These are phyloP conservation scores for Thalassiosira profunda DNA, from an alignment of 108 stramenopile species.

Conservation along the genomic window DNA sequence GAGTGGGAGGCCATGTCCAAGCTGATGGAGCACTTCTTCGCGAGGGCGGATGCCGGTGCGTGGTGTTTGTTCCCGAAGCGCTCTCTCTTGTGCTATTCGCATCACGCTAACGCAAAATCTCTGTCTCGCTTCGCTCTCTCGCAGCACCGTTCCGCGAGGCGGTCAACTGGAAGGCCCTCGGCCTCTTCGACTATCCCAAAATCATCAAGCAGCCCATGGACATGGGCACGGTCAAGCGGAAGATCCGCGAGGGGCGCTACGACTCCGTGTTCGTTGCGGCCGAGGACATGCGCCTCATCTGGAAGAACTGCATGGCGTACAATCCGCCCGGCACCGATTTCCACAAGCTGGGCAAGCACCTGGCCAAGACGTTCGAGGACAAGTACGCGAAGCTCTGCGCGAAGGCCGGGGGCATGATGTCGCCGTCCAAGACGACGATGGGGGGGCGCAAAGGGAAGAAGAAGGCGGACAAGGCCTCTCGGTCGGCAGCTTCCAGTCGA, in stretches of 20 bases:
- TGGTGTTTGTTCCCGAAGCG: too few species aligned
- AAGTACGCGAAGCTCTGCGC: constrained; percentile 56
- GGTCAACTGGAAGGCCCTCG: constrained; percentile 93
- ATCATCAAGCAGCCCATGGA: constrained; percentile 96
- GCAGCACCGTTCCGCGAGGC: constrained; percentile 95
- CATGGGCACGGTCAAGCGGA: constrained; percentile 89
- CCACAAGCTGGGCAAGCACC: constrained; percentile 65
- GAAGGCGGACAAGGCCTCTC: too few species aligned
- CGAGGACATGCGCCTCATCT: constrained; percentile 92
- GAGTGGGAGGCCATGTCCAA: too few species aligned
- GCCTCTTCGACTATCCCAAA: constrained; percentile 93
- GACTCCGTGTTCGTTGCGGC: constrained; percentile 72
- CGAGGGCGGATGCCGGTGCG: too few species aligned
- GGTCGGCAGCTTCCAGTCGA: constrained; percentile 17
- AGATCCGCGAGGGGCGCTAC: constrained; percentile 79
- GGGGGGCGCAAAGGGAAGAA: too few species aligned
- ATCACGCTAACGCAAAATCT: too few species aligned
- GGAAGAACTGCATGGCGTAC: constrained; percentile 96
- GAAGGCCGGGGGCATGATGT: constrained; percentile 20
- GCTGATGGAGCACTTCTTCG: too few species aligned
- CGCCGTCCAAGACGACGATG: too few species aligned
- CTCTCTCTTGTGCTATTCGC: too few species aligned
- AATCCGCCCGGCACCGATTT: constrained; percentile 91
- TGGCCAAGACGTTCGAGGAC: constrained; percentile 83
- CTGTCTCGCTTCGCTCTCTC: too few species aligned